phyloP scores from a whole-genome alignment of 345 rosid species.

The Combretum micranthum region DNA sequence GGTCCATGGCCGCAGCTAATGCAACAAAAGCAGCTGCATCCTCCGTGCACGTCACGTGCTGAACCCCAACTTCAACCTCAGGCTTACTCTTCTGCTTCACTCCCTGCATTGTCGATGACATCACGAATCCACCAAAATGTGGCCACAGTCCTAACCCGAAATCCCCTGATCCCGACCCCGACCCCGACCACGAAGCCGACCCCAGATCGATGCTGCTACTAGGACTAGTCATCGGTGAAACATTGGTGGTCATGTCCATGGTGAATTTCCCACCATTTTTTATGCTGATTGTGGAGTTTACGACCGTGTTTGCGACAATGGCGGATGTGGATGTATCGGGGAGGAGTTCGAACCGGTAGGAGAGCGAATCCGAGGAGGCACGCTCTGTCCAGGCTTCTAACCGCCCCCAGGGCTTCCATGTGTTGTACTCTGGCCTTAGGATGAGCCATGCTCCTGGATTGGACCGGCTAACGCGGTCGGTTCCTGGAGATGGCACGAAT shows the following conservation, averaged over 20 bases:
- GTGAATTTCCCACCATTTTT: conserved; percentile 73
- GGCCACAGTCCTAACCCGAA: conserved; percentile 28
- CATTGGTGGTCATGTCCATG: conserved; percentile 53
- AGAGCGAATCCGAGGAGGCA: conserved; percentile 45
- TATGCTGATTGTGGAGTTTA: conserved; percentile 43
- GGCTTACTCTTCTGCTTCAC: conserved; percentile 44
- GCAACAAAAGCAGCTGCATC: conserved; percentile 96
- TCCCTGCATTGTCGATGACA: conserved; percentile 80
- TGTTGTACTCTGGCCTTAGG: conserved; percentile 65
- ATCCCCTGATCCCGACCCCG: conserved; percentile 51
- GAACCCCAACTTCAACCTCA: conserved; percentile 79
- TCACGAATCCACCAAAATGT: conserved; percentile 59
- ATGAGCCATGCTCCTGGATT: conserved; percentile 97
- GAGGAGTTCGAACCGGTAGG: conserved; percentile 74
- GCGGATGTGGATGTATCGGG: conserved; percentile 40
- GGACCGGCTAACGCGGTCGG: conserved; percentile 68
- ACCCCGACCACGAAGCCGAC: conserved; percentile 58
- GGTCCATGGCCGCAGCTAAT: conserved; percentile 90
- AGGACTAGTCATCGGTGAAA: conserved; percentile 62
- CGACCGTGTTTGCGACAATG: conserved; percentile 25
- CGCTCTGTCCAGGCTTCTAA: conserved; percentile 86
- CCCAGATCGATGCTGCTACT: conserved; percentile 84
- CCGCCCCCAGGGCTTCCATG: conserved; percentile 98
- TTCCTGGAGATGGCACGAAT: conserved; percentile 83
- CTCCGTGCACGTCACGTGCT: conserved; percentile 95